Conservation (phyloP, 768 basidiomycete genomes). For the Mycena rebaudengoi region DNA sequence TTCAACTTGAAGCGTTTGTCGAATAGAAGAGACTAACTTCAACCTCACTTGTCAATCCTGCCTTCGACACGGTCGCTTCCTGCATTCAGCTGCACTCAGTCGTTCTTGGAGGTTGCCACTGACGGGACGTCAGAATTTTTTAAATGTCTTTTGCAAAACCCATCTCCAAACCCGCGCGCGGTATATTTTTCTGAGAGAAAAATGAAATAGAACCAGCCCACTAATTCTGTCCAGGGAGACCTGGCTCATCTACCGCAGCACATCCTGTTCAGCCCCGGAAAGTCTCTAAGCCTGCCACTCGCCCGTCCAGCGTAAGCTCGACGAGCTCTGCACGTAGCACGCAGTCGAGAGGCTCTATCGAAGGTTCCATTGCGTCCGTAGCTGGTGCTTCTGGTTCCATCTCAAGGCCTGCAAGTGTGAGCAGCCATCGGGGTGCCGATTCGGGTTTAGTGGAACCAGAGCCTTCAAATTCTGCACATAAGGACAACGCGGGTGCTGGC, state of each 20-base stretch:
- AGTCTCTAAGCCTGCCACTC: constrained; percentile 6
- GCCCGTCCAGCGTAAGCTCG: constrained; percentile 19
- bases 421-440: not conserved
- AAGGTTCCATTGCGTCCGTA: not conserved
- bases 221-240: constrained; percentile 8
- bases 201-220: too few species aligned
- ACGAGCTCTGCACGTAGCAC: constrained; percentile 5
- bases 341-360: not conserved
- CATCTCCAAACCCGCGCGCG: constrained; percentile 7
- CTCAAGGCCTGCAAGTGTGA: constrained; percentile 7
- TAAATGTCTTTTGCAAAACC: constrained; percentile 19
- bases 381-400: not conserved
- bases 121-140: not conserved
- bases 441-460: not conserved
- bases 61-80: too few species aligned
- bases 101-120: too few species aligned
- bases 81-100: too few species aligned
- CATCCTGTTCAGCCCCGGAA: not conserved
- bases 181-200: constrained; percentile 1
- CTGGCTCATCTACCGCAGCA: not conserved
- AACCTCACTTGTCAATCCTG: too few species aligned
- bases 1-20: too few species aligned
- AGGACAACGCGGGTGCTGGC: too few species aligned
- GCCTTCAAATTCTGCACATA: not conserved
- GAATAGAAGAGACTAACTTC: too few species aligned